Evolutionary conservation across 1,284 basidiomycete genomes (phyloP).

Genomic region (Heterobasidion parviporum): DNA sequence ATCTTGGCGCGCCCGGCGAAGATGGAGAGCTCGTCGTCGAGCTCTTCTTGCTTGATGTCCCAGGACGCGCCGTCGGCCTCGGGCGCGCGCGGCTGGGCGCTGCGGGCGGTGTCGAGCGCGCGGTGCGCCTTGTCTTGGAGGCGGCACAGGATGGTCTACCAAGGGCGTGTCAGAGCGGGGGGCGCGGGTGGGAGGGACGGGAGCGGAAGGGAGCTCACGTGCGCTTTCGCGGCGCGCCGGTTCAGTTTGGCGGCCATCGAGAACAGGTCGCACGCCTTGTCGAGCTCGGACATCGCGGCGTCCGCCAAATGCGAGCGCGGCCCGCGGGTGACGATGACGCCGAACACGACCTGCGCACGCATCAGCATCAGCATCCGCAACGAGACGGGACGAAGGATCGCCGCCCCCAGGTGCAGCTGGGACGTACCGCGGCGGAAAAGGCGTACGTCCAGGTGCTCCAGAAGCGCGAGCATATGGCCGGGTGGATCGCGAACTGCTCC

Average conservation of each 20-base stretch:
- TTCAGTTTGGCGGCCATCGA: slow-evolving; percentile 15
- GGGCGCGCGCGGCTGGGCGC: slow-evolving; percentile 18
- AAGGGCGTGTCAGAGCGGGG: background rate
- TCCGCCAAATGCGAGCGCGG: slow-evolving; percentile 17
- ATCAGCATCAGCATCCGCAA: no score
- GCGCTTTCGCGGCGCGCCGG: slow-evolving; percentile 17
- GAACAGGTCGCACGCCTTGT: slow-evolving; percentile 20
- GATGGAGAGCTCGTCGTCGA: slow-evolving; percentile 51
- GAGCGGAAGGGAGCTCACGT: slow-evolving; percentile 16
- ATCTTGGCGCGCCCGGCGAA: slow-evolving; percentile 54
- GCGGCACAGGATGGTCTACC: slow-evolving; percentile 44
- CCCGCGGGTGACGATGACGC: slow-evolving; percentile 16
- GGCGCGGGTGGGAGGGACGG: background rate
- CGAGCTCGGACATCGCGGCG: slow-evolving; percentile 20
- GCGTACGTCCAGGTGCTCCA: slow-evolving; percentile 31
- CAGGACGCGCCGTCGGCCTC: slow-evolving; percentile 31
- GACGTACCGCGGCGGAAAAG: slow-evolving; percentile 29
- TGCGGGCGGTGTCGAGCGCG: slow-evolving; percentile 32
- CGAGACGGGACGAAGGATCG: background rate
- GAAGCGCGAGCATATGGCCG: slow-evolving; percentile 23
- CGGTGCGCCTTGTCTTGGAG: slow-evolving; percentile 48
- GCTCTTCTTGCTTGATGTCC: slow-evolving; percentile 31
- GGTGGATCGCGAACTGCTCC: slow-evolving; percentile 25
- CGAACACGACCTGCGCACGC: slow-evolving; percentile 23
- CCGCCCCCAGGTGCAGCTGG: no score